Base-by-base conservation (phyloP, 2,329 filamentous ascomycete species). In the Xylaria digitata region DNA sequence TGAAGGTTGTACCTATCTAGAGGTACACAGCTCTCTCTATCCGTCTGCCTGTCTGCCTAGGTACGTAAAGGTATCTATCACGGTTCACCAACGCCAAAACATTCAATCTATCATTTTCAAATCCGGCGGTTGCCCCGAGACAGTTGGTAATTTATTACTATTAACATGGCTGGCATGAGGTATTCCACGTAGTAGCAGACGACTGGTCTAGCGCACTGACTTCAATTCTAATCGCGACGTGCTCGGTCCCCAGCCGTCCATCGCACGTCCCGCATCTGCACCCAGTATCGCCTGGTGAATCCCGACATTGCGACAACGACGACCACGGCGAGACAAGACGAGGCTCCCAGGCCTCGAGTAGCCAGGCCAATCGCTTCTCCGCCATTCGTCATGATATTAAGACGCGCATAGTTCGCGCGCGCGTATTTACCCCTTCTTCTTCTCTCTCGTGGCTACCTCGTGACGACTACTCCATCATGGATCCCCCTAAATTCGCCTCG, bases 331-430 rank as follows among this genome's bases (percentile, higher is more conserved):
- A 19, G 17, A 7, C 17, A 4, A 45, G 40, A 11, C 17, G 8
- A 15, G 17, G 13, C 34, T 37, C n/a, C 3, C 3, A 21, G 43
- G 2, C 8, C 21, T 21, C 43, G n/a, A 8, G 8, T 19, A 21
- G 9, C 40, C 21, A 13, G 6, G 37, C 61, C 23, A 37, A 6
- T 21, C 40, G 17, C 60, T 37, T 30, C 17, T 13, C 9, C 26
- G 26, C 30, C 15, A 6, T 63, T 43, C 67, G 70, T 63, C 65
- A 75, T 74, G 74, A 57, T 58, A 67, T 46, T 60, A 48, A 68
- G 57, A 61, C 61, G 56, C 61, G 37, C 53, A 34, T 62, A 52
- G 54, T 61, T 37, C 46, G 45, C 54, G 59, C 58, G 50, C 65
- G 53, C 21, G 57, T 43, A 13, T 45, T 58, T 4, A 13, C 65